These are phyloP conservation scores for Ogataea zsoltii DNA, from an alignment of 805 yeast species.

Conservation along the genomic window DNA sequence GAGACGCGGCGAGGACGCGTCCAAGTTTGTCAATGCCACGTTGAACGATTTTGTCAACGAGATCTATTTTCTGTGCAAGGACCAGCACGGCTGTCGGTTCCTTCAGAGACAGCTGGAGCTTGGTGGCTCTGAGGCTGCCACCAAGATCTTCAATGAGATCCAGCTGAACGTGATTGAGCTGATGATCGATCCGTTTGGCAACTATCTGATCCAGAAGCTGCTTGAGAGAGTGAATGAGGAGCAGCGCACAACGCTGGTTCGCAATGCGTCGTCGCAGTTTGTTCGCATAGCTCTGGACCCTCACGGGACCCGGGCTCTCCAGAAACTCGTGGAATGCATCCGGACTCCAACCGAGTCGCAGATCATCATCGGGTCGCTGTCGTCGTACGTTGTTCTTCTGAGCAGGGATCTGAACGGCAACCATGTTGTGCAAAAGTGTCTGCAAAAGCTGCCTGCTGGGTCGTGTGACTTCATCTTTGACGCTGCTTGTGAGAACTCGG, in stretches of 20 bases:
- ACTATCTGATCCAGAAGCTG: conserved; percentile 87
- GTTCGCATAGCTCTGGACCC: conserved; percentile 85
- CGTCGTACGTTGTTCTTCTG: conserved; percentile 71
- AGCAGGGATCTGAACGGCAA: conserved; percentile 93
- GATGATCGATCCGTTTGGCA: conserved; percentile 97
- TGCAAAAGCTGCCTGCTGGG: conserved; percentile 66
- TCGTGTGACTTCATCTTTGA: conserved; percentile 88
- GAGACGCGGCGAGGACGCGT: conserved; percentile 62
- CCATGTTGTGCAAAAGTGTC: conserved; percentile 92
- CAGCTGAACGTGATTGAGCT: conserved; percentile 76
- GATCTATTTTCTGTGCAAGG: conserved; percentile 82
- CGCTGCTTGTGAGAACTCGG: conserved; percentile 71
- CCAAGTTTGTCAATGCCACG: conserved; percentile 66
- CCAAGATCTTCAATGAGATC: conserved; percentile 79
- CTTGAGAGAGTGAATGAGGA: conserved; percentile 71
- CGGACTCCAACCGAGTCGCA: conserved; percentile 68
- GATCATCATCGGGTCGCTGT: conserved; percentile 39
- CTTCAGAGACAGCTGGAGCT: conserved; percentile 82
- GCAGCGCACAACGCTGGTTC: conserved; percentile 69
- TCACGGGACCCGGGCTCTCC: conserved; percentile 95
- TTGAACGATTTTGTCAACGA: conserved; percentile 70
- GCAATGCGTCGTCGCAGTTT: conserved; percentile 70
- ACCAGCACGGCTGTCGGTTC: conserved; percentile 95
- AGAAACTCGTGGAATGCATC: conserved; percentile 84
- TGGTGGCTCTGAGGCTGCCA: conserved; percentile 60